Evolutionary conservation across 2,329 filamentous ascomycete species (phyloP), one percentile per base, ranked within the genome.

Genomic region (Clonostachys chloroleuca): DNA sequence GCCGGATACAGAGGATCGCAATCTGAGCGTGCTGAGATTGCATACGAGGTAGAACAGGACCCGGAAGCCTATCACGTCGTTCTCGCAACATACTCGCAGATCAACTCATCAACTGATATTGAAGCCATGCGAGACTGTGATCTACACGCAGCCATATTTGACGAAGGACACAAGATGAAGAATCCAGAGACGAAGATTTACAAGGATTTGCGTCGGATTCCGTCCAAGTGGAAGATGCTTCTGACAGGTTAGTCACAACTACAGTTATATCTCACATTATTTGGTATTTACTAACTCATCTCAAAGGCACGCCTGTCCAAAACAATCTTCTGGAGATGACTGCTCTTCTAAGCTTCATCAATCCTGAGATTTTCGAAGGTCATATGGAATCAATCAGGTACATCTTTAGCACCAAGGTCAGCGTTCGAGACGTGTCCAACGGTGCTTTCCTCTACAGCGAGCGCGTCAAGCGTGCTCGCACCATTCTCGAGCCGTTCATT

Each of bases 241-340:
- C 78, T 99, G 10, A 71, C 68, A 12, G 66, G 66, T 67, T 16
- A 40, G 49, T 47, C 17, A 7, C 5, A 14, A 18, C 12, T 12
- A 3, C 12, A 24, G 3, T 16, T 12, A 17, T 16, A 33, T 13
- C 40, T 30, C 24, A 30, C 24, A 30, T 10, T 30, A 8, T 10
- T 30, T 35, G 18, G 12, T 7, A 36, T 10, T 12, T 14, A 33
- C 55, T 66, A 39, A 63, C 40, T 30, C 6, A n/a, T 35, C 24
- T 24, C 16, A 89, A 86, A 30, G 94, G 94, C 40, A 99, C 94
- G 1, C 94, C 94, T 0, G 78, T 99, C 3, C 89, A 95, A 64
- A 95, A 99, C 69, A 97, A 97, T 62, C 74, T 99, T 17, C 86
- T 92, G 60, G 94, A 99, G 68, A 81, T 99, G 58, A 86, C 91